A percentile compares a stretch with the other conserved stretches of the same genome.
Evolutionary conservation across 352 stramenopile species (phyloP).

Genomic region (Phytophthora syringae): DNA sequence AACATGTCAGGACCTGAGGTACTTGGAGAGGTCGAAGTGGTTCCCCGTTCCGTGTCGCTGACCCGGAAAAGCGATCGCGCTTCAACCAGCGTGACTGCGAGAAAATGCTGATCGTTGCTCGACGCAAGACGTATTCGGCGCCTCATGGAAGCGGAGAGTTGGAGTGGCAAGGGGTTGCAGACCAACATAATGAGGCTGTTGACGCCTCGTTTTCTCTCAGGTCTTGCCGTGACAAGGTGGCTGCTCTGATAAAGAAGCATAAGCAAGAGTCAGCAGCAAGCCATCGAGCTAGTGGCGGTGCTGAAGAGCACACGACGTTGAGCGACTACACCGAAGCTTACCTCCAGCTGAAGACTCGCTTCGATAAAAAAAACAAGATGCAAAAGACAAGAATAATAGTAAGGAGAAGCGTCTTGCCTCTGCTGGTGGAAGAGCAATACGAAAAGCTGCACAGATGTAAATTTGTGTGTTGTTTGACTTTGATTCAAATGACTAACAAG

Average conservation of each 20-base stretch:
- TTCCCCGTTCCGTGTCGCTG: not conserved
- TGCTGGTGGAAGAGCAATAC: not conserved
- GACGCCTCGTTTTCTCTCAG: not conserved
- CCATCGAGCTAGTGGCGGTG: not conserved
- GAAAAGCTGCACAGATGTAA: not conserved
- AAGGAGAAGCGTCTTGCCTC: not conserved
- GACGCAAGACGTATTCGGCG: not conserved
- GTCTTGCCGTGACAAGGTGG: not conserved
- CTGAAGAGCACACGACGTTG: not conserved
- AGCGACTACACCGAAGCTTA: not conserved
- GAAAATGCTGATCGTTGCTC: not conserved
- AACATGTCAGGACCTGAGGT: not conserved
- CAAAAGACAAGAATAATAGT: not conserved
- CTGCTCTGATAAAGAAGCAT: not conserved
- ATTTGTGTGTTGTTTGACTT: too few relatives aligned
- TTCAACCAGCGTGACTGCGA: not conserved
- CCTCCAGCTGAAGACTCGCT: not conserved
- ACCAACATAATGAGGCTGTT: not conserved
- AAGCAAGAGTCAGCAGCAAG: not conserved
- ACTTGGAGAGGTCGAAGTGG: not conserved
- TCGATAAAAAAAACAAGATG: not conserved
- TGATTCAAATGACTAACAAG: too few relatives aligned
- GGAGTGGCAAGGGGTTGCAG: not conserved
- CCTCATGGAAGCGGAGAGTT: not conserved
- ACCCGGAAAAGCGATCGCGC: not conserved